These are phyloP conservation scores for Cruciata laevipes DNA, from an alignment of 257 asterid species.

Conservation along the genomic window DNA sequence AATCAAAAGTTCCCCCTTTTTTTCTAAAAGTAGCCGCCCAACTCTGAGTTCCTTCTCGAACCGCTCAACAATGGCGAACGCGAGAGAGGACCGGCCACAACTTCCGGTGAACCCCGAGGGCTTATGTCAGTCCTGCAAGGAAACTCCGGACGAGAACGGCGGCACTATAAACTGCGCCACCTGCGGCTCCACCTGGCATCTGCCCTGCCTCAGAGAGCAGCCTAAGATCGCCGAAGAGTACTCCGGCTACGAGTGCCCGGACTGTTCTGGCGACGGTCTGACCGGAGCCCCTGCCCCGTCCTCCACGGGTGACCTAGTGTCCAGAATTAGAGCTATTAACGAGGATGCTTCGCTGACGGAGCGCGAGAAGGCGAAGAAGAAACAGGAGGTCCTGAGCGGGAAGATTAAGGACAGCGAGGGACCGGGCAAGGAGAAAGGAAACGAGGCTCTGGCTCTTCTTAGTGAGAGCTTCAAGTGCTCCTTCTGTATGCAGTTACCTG, in stretches of 20 bases:
- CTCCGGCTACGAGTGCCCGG: constrained; percentile 52
- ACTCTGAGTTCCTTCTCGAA: neutral
- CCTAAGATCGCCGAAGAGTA: constrained; percentile 33
- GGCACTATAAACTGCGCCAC: constrained; percentile 46
- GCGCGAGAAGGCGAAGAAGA: constrained; percentile 51
- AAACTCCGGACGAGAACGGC: constrained; percentile 34
- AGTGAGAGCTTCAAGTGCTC: constrained; percentile 62
- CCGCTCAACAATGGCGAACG: constrained; percentile 31
- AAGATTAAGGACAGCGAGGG: constrained; percentile 10
- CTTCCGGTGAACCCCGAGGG: constrained; percentile 68
- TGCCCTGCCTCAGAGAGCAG: constrained; percentile 33
- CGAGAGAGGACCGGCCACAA: constrained; percentile 13
- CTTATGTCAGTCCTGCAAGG: constrained; percentile 64
- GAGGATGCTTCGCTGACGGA: constrained; percentile 53
- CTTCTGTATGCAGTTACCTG: constrained; percentile 75
- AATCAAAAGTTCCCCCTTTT: neutral
- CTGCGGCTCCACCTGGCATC: constrained; percentile 87
- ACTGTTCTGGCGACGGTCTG: constrained; percentile 61
- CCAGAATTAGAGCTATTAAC: constrained; percentile 56
- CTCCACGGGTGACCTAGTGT: constrained; percentile 36
- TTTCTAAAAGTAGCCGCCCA: too few relatives aligned
- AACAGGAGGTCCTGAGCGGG: constrained; percentile 58
- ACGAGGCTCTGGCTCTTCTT: constrained; percentile 45
- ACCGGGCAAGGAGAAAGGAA: constrained; percentile 19
- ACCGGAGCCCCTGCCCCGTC: constrained; percentile 42